Evolutionary conservation across 257 asterid species (phyloP), one percentile per base, ranked within the genome.

Genomic region (Primulina tabacum): DNA sequence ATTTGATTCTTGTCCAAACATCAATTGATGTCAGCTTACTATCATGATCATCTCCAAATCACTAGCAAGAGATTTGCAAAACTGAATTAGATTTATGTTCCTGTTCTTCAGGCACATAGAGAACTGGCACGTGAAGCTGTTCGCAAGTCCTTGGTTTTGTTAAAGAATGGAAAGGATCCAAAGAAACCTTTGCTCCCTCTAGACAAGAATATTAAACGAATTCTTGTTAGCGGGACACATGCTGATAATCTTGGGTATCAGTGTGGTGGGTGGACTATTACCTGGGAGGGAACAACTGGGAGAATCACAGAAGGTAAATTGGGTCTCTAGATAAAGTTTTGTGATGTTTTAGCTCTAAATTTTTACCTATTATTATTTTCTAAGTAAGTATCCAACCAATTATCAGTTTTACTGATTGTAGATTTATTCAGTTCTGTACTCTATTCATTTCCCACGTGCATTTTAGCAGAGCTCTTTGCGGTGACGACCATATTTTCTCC

Each of bases 181-280:
- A 82, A 86, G 74, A 87, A 64, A 75, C 89, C 97, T 52, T 78
- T 93, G 60, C 92, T 93, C 77, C 99, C 99, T 3, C 79, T 93
- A 29, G 84, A 87, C 76, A 89, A 78, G 86, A 90, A 82, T 32
- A 90, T 89, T 43, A 87, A 89, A 73, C 82, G 80, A 71, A 80
- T 93, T 71, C 95, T 93, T 8, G 84, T 93, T 72, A 86, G 97
- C 6, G 99, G 99, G 68, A 78, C 90, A 33, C 99, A 93, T 84
- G 97, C 96, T 70, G 99, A 90, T 83, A 87, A 93, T 83, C 99
- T 93, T 71, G 99, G 99, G 70, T 89, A 86, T 80, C 99, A 90
- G 53, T 93, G 99, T 69, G 98, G 98, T 28, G 98, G 98, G 50
- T 92, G 98, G 98, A 92, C 98, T 16, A 73, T 81, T 73, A 84